These are phyloP conservation scores for Scedosporium minutisporum DNA, from an alignment of 2,329 filamentous ascomycete species.

Conservation along the genomic window DNA sequence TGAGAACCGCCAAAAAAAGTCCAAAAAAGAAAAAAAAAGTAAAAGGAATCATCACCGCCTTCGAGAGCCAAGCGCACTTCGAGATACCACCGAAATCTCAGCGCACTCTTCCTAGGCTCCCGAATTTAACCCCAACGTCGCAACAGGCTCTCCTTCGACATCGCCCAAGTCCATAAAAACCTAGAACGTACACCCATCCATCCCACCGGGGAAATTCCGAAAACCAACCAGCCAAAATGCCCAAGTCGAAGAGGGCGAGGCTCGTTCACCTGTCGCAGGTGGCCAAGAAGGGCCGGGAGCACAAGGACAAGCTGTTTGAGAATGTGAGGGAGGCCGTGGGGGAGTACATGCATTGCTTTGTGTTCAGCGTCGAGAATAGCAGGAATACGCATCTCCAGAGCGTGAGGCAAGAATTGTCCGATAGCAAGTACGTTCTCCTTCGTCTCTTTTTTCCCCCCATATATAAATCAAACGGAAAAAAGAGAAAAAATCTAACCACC, in stretches of 20 bases:
- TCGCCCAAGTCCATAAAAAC: not conserved
- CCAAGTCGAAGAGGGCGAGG: slow-evolving; percentile 88
- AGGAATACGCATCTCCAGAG: slow-evolving; percentile 93
- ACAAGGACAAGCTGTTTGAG: slow-evolving; percentile 80
- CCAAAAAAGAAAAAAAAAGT: not conserved
- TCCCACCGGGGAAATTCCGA: not conserved
- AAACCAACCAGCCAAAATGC: slow-evolving; percentile 50
- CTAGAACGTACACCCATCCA: not conserved
- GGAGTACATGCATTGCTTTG: slow-evolving; percentile 82
- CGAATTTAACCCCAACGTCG: too few species aligned
- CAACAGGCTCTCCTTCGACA: not conserved
- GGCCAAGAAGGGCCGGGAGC: slow-evolving; percentile 84
- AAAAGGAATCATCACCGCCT: not conserved
- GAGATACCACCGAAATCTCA: not conserved
- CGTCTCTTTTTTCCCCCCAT: slow-evolving; percentile 4
- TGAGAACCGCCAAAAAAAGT: not conserved
- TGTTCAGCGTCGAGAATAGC: slow-evolving; percentile 94
- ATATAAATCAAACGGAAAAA: not conserved
- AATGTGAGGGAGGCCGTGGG: slow-evolving; percentile 79
- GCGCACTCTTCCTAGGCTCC: not conserved
- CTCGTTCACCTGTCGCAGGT: slow-evolving; percentile 86
- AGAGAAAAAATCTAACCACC: not conserved
- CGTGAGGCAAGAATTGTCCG: slow-evolving; percentile 72
- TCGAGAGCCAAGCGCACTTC: not conserved
- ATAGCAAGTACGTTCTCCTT: slow-evolving; percentile 58